Percentiles rank a stretch among this genome's conserved stretches.
Evolutionary conservation across 2,329 filamentous ascomycete species (phyloP).

Genomic region (Orbilia oligospora): DNA sequence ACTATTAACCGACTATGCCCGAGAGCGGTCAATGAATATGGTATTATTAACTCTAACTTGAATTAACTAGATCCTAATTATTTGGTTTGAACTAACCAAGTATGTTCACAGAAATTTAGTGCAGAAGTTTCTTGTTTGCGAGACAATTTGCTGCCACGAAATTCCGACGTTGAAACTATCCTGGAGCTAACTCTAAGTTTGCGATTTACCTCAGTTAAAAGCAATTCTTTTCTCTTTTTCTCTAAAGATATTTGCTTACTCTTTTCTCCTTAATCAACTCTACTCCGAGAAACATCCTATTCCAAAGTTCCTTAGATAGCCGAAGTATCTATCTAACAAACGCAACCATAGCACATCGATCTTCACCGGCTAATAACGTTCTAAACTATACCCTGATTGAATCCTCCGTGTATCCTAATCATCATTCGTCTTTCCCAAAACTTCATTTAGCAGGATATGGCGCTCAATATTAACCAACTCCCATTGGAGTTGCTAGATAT

Average conservation of each 20-base stretch:
- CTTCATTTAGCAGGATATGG: neutral
- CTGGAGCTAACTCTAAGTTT: neutral
- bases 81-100: neutral
- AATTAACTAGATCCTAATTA: neutral
- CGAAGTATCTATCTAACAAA: neutral
- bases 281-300: neutral
- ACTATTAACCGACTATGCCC: too few species aligned
- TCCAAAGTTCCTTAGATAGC: neutral
- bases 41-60: neutral
- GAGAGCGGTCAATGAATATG: neutral
- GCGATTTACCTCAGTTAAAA: neutral
- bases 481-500: slow-evolving; percentile 6
- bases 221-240: too few species aligned
- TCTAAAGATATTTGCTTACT: too few species aligned
- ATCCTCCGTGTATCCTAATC: neutral
- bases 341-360: too few species aligned
- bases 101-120: neutral
- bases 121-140: too few species aligned
- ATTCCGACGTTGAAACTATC: too few species aligned
- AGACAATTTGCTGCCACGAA: too few species aligned
- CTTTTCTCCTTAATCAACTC: neutral
- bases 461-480: neutral
- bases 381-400: too few species aligned
- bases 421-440: neutral
- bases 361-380: too few species aligned